These are phyloP conservation scores for Chamaecrista fasciculata DNA, from an alignment of 306 rosid genomes.

Conservation along the genomic window DNA sequence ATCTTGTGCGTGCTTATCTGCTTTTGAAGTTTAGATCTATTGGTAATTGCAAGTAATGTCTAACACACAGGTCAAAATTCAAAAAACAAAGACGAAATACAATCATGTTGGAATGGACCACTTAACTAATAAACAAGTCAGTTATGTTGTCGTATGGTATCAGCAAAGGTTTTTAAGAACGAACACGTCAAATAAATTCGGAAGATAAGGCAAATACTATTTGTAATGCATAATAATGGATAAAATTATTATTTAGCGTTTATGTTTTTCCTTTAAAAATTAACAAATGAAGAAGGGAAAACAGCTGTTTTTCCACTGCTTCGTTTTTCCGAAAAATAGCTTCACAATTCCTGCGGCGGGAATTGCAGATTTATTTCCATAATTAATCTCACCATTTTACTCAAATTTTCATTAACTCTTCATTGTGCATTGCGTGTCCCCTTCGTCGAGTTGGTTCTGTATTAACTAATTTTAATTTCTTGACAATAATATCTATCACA, in stretches of 20 bases:
- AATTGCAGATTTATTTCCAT: too few species aligned
- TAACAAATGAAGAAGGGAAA: not conserved
- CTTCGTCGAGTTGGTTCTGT: too few species aligned
- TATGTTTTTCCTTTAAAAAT: not conserved
- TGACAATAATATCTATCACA: too few species aligned
- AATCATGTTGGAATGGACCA: not conserved
- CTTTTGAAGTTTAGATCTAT: not conserved
- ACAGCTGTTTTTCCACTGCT: not conserved
- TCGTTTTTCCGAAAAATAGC: not conserved
- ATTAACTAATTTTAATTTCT: too few species aligned
- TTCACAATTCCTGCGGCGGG: not conserved
- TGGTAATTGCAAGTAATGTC: not conserved
- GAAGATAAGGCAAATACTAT: not conserved
- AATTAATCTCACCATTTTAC: too few species aligned
- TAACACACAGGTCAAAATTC: not conserved
- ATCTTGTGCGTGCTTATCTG: not conserved
- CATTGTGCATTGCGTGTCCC: too few species aligned
- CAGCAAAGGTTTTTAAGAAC: not conserved
- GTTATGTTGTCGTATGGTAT: not conserved
- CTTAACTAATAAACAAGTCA: not conserved
- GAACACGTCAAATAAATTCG: not conserved
- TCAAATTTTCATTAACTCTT: too few species aligned
- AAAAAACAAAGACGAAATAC: not conserved
- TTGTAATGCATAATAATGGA: not conserved
- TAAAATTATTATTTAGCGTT: not conserved